Conservation (phyloP, 768 basidiomycete genomes). For the Hysterangium stoloniferum region DNA sequence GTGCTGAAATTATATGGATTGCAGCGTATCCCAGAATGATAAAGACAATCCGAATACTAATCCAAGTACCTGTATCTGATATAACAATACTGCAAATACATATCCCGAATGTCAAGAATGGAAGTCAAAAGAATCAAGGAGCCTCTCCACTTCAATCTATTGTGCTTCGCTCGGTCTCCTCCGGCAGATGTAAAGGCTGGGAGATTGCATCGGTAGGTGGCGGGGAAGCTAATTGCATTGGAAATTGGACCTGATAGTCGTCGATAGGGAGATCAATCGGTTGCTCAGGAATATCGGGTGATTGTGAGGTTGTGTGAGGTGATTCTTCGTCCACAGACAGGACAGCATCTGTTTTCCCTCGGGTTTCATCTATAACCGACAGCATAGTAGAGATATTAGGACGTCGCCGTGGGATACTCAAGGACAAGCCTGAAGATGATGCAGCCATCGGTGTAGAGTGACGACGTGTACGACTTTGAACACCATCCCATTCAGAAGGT, state of each 20-base stretch:
- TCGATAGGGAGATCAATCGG: background rate
- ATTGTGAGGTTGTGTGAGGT: background rate
- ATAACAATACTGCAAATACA: conserved; percentile 9
- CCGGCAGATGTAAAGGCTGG: background rate
- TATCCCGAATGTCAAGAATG: background rate
- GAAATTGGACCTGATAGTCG: background rate
- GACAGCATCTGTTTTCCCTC: conserved; percentile 22
- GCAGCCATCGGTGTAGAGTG: conserved; percentile 12
- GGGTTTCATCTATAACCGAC: conserved; percentile 61
- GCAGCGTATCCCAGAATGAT: background rate
- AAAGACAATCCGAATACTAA: background rate
- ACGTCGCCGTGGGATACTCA: conserved; percentile 27
- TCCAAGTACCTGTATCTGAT: background rate
- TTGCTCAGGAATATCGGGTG: too few relatives aligned
- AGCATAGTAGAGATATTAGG: conserved; percentile 64
- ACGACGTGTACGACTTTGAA: conserved; percentile 1
- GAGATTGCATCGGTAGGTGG: background rate
- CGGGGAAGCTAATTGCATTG: background rate
- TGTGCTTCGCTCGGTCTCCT: too few relatives aligned
- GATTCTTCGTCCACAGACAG: conserved; percentile 12
- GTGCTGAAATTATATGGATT: conserved; percentile 30
- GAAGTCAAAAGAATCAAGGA: background rate
- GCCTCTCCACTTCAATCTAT: background rate
- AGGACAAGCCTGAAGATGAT: conserved; percentile 33
- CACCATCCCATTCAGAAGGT: conserved; percentile 3